Conservation (phyloP, 192 early-diverging fungal genomes). For the Backusella macrospora region DNA sequence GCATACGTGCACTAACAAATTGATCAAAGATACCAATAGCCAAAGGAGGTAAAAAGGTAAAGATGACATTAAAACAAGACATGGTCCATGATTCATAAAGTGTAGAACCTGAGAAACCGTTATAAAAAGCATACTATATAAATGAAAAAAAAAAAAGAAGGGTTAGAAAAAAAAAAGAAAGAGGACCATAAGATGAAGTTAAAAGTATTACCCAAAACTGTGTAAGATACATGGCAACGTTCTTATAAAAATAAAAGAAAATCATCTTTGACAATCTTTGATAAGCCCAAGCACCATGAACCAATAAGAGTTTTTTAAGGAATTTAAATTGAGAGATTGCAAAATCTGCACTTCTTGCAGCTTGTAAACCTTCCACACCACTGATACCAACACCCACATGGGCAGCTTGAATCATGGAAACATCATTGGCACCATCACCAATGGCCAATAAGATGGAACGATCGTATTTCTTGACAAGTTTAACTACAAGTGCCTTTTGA, state of each 20-base stretch:
- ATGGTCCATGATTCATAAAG: slow-evolving; percentile 98
- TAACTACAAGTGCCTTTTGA: slow-evolving; percentile 97
- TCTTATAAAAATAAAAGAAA: slow-evolving; percentile 99
- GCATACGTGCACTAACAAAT: slow-evolving; percentile 87
- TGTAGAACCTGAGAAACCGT: slow-evolving; percentile 97
- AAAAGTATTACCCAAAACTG: slow-evolving; percentile 97
- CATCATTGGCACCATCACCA: slow-evolving; percentile 99
- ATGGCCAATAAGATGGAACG: slow-evolving; percentile 92
- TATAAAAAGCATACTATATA: slow-evolving; percentile 76
- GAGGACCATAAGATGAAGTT: not conserved
- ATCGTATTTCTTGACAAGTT: slow-evolving; percentile 92
- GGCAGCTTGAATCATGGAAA: slow-evolving; percentile 98
- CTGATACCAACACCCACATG: slow-evolving; percentile 97
- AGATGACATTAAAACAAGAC: slow-evolving; percentile 91
- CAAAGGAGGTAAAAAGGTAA: slow-evolving; percentile 93
- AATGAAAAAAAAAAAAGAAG: not conserved
- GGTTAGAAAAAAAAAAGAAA: not conserved
- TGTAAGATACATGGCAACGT: slow-evolving; percentile 96
- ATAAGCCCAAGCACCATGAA: slow-evolving; percentile 98
- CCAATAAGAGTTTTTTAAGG: slow-evolving; percentile 91
- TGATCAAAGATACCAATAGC: slow-evolving; percentile 98
- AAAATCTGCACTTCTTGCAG: slow-evolving; percentile 95
- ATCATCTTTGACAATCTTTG: slow-evolving; percentile 93
- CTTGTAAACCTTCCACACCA: slow-evolving; percentile 96
- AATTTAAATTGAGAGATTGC: slow-evolving; percentile 98